Percentiles rank a stretch among this genome's conserved stretches.
phyloP scores from a whole-genome alignment of 2,329 filamentous ascomycete species.

The Sphaerulina populicola region DNA sequence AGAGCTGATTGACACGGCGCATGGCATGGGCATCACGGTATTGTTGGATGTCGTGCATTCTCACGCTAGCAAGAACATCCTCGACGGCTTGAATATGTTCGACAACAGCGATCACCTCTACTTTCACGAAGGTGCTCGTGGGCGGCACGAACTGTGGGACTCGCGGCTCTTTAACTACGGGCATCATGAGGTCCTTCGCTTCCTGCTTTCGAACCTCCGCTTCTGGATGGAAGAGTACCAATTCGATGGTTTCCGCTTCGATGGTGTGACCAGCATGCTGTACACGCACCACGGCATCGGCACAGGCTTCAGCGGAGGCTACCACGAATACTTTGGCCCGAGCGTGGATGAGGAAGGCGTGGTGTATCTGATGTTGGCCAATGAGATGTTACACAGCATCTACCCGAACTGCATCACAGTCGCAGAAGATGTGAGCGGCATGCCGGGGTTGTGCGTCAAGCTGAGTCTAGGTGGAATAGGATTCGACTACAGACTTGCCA shows the following conservation, averaged over 20 bases:
- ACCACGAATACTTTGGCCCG: slow-evolving; percentile 93
- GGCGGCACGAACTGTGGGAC: slow-evolving; percentile 89
- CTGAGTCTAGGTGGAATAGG: slow-evolving; percentile 82
- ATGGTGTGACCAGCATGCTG: slow-evolving; percentile 97
- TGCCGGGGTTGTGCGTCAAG: slow-evolving; percentile 90
- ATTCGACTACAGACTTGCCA: slow-evolving; percentile 93
- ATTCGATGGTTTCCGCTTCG: slow-evolving; percentile 96
- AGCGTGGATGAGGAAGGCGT: slow-evolving; percentile 88
- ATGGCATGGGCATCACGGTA: slow-evolving; percentile 81
- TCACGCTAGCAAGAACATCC: slow-evolving; percentile 93
- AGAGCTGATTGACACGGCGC: slow-evolving; percentile 90
- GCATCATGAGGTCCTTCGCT: slow-evolving; percentile 86
- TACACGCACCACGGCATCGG: slow-evolving; percentile 94
- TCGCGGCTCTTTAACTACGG: slow-evolving; percentile 97
- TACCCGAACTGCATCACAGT: slow-evolving; percentile 86
- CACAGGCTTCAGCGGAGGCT: slow-evolving; percentile 95
- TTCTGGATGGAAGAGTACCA: slow-evolving; percentile 99
- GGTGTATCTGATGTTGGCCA: slow-evolving; percentile 91
- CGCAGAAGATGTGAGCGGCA: slow-evolving; percentile 94
- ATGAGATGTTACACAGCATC: slow-evolving; percentile 86
- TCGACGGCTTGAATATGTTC: slow-evolving; percentile 92
- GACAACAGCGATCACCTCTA: slow-evolving; percentile 92
- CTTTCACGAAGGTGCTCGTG: slow-evolving; percentile 80
- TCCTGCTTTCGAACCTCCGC: slow-evolving; percentile 85
- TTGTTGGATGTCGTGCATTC: slow-evolving; percentile 95